phyloP scores from a whole-genome alignment of 352 stramenopile genomes.

The Ophiocytium majus region DNA sequence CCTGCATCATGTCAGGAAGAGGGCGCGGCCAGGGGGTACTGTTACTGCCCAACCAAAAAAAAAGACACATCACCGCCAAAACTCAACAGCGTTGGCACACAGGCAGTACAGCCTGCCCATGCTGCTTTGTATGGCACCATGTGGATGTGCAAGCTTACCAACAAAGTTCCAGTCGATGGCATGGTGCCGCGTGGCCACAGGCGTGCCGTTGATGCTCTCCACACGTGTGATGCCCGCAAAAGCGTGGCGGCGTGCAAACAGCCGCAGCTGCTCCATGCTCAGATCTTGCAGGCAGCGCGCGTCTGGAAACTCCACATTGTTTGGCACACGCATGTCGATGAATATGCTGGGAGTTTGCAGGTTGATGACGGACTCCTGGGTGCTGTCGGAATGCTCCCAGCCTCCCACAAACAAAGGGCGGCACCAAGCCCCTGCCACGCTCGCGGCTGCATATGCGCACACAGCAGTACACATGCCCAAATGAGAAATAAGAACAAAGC shows the following conservation, averaged over 20 bases:
- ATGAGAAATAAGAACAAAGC: slow-evolving; percentile 19
- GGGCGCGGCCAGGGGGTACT: not conserved
- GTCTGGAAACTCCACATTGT: not conserved
- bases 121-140: too few species aligned
- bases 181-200: slow-evolving; percentile 46
- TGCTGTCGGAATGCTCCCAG: slow-evolving; percentile 44
- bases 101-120: too few species aligned
- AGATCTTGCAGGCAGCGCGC: not conserved
- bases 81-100: too few species aligned
- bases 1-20: slow-evolving; percentile 13
- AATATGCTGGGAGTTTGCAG: slow-evolving; percentile 48
- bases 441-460: not conserved
- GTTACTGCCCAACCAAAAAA: not conserved
- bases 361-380: slow-evolving; percentile 38
- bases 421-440: slow-evolving; percentile 42
- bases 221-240: slow-evolving; percentile 44
- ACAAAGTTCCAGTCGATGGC: slow-evolving; percentile 52
- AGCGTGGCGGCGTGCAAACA: slow-evolving; percentile 42
- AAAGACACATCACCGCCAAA: too few species aligned
- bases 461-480: not conserved
- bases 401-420: slow-evolving; percentile 49
- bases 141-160: too few species aligned
- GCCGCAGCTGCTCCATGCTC: slow-evolving; percentile 30
- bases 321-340: slow-evolving; percentile 46
- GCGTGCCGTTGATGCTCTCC: not conserved